Base-by-base conservation (phyloP, 345 rosid species). In the Syzygium oleosum region DNA sequence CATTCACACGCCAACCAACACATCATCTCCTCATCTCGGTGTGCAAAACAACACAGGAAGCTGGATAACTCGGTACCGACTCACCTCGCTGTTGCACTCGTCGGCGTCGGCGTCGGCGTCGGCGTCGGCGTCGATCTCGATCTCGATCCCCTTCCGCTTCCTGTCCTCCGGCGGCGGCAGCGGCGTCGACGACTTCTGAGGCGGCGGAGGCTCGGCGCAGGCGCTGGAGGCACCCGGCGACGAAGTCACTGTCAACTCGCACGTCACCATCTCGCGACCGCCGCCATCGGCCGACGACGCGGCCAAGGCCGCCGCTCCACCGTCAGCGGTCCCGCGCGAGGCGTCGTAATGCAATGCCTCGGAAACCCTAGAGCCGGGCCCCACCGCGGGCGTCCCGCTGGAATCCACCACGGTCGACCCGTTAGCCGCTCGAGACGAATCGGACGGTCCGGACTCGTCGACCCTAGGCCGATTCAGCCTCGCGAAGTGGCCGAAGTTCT, bases 141-240 rank as follows among this genome's bases (percentile, higher is more conserved):
- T 90, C 56, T 93, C 98, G 84, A 94, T 95, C 22, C 98, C 95
- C 91, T 96, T 97, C 85, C 94, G 93, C 91, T 96, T 97, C 85
- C 94, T 93, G 61, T 94, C 94, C 53, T 91, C 95, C 25, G 91
- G 83, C 88, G 88, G 87, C 86, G 89, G 90, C 79, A 87, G 92
- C 63, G 92, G 43, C 84, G 87, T 92, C 89, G 90, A 92, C 86
- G 94, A 94, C 38, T 51, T 68, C 27, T 5, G 43, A 15, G 84
- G 92, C 83, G 85, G 92, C 84, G 90, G 43, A 59, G 90, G 93
- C 88, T 92, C 94, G 0, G 93, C 94, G 87, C 95, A 95, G 23
- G 78, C 91, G 86, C 94, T 96, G 9, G 97, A 94, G 52, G 89
- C 89, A 10, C 91, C 92, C 0, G 97, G 92, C 5, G 95, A 92